Base-by-base conservation (phyloP, 2,329 filamentous ascomycete genomes). In the Fusarium odoratissimum region DNA sequence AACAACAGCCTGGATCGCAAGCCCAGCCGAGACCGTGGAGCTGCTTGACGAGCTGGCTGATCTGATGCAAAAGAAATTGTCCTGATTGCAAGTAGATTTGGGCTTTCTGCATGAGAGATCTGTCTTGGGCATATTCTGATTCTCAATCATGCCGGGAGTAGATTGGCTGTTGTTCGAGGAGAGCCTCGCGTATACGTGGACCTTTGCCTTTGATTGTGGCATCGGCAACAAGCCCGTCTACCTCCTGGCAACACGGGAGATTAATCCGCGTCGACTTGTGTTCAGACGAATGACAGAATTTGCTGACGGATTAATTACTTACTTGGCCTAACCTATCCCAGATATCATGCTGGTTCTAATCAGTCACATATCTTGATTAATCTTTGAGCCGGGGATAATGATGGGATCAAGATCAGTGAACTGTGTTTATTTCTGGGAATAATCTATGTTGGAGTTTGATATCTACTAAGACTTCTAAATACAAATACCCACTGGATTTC, bases 1-100 rank as follows among this genome's bases (percentile, higher is more conserved):
- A 38, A 98, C 95, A 2, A 98, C 96, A 28, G 95, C 95, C 2
- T 99, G 96, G 96, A 97, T 99, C 74, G 95, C 96, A 3, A 98
- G 90, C 79, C 96, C 96, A 0, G 86, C 88, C 1, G 96, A 99
- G 86, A 99, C 96, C 35, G 94, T 97, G 42, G 91, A 93, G 75
- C 82, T 98, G 77, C 83, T 99, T 68, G 95, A 98, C 78, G 96
- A 98, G 85, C 84, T 97, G 79, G 86, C 86, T 1, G 87, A 85
- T 55, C 78, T 93, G 78, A 87, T 82, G 80, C 80, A 80, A 69
- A 80, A 79, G 78, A 80, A 76, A 60, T 37, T 79, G 17, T 78
- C 78, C 49, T 79, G 57, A 77, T 66, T 54, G 23, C 30, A 44
- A 14, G 13, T 7, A 19, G 19, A 21, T 13, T 35, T 48, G 16